These are phyloP conservation scores for Claviceps fusiformis DNA, from an alignment of 2,329 filamentous ascomycete genomes.

Conservation along the genomic window DNA sequence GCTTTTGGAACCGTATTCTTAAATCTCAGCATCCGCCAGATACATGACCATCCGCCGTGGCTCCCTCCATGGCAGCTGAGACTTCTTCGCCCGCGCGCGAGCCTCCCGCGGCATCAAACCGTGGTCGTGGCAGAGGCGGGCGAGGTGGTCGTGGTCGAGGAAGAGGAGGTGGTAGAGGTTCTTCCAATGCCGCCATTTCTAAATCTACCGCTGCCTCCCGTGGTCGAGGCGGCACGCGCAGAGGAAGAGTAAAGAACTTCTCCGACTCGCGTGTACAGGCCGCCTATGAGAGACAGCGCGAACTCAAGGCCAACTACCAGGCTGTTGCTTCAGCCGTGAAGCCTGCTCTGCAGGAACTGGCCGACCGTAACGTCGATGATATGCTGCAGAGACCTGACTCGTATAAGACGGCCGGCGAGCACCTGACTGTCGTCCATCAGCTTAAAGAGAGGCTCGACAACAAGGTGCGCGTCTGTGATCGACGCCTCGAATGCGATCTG, in stretches of 20 bases:
- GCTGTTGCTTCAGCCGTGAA: conserved; percentile 49
- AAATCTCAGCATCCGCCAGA: not conserved
- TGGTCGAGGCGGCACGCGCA: conserved; percentile 25
- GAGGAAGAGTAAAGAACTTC: conserved; percentile 43
- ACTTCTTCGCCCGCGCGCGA: conserved; percentile 24
- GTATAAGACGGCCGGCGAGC: conserved; percentile 40
- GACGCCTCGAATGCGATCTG: conserved; percentile 21
- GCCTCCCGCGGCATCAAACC: conserved; percentile 14
- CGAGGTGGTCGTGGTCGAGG: conserved; percentile 8
- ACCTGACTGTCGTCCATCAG: conserved; percentile 34
- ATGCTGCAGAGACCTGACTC: conserved; percentile 39
- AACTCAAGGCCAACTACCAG: conserved; percentile 53
- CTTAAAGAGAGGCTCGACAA: conserved; percentile 25
- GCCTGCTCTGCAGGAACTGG: conserved; percentile 51
- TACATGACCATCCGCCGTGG: conserved; percentile 19
- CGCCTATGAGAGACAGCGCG: conserved; percentile 48
- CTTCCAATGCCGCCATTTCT: conserved; percentile 17
- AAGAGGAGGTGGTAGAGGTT: conserved; percentile 16
- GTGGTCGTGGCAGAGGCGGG: conserved; percentile 21
- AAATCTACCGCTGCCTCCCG: conserved; percentile 23
- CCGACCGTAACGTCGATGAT: conserved; percentile 43
- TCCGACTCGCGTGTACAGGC: conserved; percentile 40
- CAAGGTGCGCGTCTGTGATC: conserved; percentile 18
- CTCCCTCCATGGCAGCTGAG: conserved; percentile 22
- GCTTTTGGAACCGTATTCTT: not conserved